These are phyloP conservation scores for Eutypella sp. DNA, from an alignment of 2,329 filamentous ascomycete species.

Conservation along the genomic window DNA sequence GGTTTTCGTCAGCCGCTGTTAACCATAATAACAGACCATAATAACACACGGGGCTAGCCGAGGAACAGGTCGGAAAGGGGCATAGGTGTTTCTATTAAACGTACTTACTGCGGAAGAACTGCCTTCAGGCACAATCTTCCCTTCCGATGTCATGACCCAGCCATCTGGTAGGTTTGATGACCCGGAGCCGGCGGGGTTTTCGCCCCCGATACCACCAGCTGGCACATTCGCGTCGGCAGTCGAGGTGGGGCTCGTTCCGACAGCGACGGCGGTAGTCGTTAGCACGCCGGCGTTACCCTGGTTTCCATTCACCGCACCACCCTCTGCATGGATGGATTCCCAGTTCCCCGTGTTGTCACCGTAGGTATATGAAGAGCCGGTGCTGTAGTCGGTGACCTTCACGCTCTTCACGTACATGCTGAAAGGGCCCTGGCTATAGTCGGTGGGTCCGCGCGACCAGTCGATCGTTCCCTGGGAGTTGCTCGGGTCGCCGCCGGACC, in stretches of 20 bases:
- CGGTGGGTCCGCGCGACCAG: slow-evolving; percentile 82
- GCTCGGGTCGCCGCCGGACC: slow-evolving; percentile 81
- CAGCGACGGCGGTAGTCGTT: slow-evolving; percentile 54
- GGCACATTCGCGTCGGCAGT: slow-evolving; percentile 62
- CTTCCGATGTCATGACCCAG: slow-evolving; percentile 73
- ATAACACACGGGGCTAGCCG: not conserved
- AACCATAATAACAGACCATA: not conserved
- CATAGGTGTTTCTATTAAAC: slow-evolving; percentile 10
- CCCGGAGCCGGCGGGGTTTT: slow-evolving; percentile 44
- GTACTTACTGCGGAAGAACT: slow-evolving; percentile 56
- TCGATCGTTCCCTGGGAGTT: slow-evolving; percentile 79
- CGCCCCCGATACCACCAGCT: slow-evolving; percentile 62
- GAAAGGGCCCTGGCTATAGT: slow-evolving; percentile 81
- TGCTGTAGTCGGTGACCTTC: slow-evolving; percentile 85
- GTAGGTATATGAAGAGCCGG: slow-evolving; percentile 80
- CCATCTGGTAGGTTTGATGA: slow-evolving; percentile 62
- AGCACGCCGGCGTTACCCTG: slow-evolving; percentile 48
- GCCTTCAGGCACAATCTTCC: slow-evolving; percentile 70
- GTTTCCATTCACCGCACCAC: slow-evolving; percentile 69
- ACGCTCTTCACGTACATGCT: slow-evolving; percentile 77
- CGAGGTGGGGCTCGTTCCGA: slow-evolving; percentile 58
- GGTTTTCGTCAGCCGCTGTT: slow-evolving; percentile 19
- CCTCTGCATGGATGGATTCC: slow-evolving; percentile 76
- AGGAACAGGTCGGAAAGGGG: not conserved
- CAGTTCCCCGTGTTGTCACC: slow-evolving; percentile 72